A percentile compares a stretch with the other conserved stretches of the same genome.
These are phyloP conservation scores for Cryptococcus sp. DNA, from an alignment of 1,284 basidiomycete species.

Conservation along the genomic window DNA sequence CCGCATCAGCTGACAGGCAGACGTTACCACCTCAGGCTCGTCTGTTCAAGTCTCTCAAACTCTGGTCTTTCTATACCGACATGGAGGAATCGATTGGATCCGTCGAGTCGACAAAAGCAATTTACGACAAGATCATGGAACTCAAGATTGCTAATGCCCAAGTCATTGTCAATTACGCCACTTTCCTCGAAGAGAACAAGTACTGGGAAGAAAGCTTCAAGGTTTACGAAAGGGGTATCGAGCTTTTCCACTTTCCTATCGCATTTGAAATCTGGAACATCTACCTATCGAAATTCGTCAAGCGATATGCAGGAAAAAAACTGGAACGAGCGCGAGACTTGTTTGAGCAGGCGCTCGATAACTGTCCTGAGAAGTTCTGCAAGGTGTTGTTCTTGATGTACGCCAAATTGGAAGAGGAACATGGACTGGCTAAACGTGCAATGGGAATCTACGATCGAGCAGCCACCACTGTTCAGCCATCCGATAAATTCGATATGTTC, in stretches of 20 bases:
- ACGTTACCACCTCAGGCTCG: slow-evolving; percentile 79
- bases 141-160: slow-evolving; percentile 98
- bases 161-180: slow-evolving; percentile 94
- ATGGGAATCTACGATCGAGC: slow-evolving; percentile 97
- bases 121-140: slow-evolving; percentile 96
- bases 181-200: slow-evolving; percentile 93
- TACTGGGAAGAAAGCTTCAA: slow-evolving; percentile 99
- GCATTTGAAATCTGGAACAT: slow-evolving; percentile 99
- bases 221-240: slow-evolving; percentile 96
- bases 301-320: slow-evolving; percentile 91
- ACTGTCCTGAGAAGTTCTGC: slow-evolving; percentile 90
- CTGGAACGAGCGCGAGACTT: slow-evolving; percentile 92
- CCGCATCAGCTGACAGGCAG: slow-evolving; percentile 46
- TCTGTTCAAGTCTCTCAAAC: slow-evolving; percentile 94
- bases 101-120: slow-evolving; percentile 83
- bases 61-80: slow-evolving; percentile 99
- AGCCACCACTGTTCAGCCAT: slow-evolving; percentile 73
- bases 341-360: slow-evolving; percentile 96
- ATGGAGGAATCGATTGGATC: slow-evolving; percentile 94
- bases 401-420: slow-evolving; percentile 88
- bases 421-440: slow-evolving; percentile 89
- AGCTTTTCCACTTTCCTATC: slow-evolving; percentile 95
- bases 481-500: slow-evolving; percentile 98
- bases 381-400: slow-evolving; percentile 96
- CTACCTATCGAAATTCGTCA: slow-evolving; percentile 94